These are phyloP conservation scores for Stromatinia cepivora DNA, from an alignment of 2,329 filamentous ascomycete species.

Conservation along the genomic window DNA sequence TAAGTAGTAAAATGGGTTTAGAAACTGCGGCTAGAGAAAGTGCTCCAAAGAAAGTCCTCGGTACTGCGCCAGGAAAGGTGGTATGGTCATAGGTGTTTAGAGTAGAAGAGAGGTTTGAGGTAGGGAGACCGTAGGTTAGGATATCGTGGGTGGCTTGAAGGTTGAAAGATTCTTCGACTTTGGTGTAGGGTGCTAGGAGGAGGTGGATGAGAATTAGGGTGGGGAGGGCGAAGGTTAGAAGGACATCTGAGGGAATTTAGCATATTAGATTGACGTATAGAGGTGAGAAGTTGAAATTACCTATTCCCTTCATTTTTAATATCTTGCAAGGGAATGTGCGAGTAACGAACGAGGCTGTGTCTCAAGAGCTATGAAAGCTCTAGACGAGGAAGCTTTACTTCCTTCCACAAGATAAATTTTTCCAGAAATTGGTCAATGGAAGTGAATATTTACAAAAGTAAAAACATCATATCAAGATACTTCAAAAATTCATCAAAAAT, in stretches of 20 bases:
- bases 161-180: slow-evolving; percentile 98
- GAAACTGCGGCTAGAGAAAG: slow-evolving; percentile 72
- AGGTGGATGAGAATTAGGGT: slow-evolving; percentile 68
- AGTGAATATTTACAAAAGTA: background rate
- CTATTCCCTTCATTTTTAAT: slow-evolving; percentile 35
- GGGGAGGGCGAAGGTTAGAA: slow-evolving; percentile 60
- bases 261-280: background rate
- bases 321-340: background rate
- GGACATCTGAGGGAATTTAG: slow-evolving; percentile 44
- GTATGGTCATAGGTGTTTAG: slow-evolving; percentile 83
- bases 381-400: slow-evolving; percentile 7
- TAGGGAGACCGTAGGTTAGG: slow-evolving; percentile 74
- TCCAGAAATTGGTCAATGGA: background rate
- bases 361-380: background rate
- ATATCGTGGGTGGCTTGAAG: slow-evolving; percentile 93
- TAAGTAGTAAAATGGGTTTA: slow-evolving; percentile 61
- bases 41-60: slow-evolving; percentile 84
- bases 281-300: slow-evolving; percentile 25
- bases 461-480: background rate
- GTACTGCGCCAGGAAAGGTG: slow-evolving; percentile 85
- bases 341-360: background rate
- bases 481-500: background rate
- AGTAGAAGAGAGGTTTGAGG: slow-evolving; percentile 51
- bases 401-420: background rate
- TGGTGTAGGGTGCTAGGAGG: slow-evolving; percentile 79